Conservation (phyloP, 306 rosid genomes). For the Astragalus glycyphyllos region DNA sequence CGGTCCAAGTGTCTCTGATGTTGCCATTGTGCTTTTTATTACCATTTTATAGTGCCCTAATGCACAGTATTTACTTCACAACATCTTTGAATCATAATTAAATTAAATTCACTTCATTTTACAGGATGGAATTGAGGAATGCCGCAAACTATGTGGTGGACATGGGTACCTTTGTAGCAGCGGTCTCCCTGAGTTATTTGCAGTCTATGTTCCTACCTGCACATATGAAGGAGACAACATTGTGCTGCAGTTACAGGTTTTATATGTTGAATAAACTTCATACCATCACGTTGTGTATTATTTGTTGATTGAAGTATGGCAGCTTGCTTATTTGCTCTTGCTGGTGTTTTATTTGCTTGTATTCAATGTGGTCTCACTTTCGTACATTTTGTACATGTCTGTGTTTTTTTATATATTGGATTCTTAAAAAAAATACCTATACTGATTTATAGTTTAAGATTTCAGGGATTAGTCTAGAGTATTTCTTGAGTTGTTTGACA, state of each 20-base stretch:
- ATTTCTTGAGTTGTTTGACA: slow-evolving; percentile 37
- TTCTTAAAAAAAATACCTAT: slow-evolving; percentile 1
- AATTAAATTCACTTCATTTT: slow-evolving; percentile 38
- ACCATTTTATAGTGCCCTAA: slow-evolving; percentile 4
- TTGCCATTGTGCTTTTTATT: slow-evolving; percentile 22
- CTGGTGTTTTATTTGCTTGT: slow-evolving; percentile 28
- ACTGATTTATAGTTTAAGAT: slow-evolving; percentile 21
- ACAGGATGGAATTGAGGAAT: slow-evolving; percentile 95
- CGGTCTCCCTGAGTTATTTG: slow-evolving; percentile 98
- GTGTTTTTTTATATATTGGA: slow-evolving; percentile 26
- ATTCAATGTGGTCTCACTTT: slow-evolving; percentile 25
- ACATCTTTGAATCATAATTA: slow-evolving; percentile 7
- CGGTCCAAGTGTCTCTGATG: slow-evolving; percentile 37
- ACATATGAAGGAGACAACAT: slow-evolving; percentile 96
- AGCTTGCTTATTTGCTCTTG: slow-evolving; percentile 25
- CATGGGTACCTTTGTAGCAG: slow-evolving; percentile 96
- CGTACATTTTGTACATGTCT: not conserved
- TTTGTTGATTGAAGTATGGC: slow-evolving; percentile 12
- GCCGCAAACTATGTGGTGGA: slow-evolving; percentile 96
- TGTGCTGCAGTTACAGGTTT: slow-evolving; percentile 92
- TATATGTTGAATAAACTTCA: slow-evolving; percentile 34
- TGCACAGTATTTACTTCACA: slow-evolving; percentile 24
- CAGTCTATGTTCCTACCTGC: slow-evolving; percentile 96
- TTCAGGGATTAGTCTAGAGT: slow-evolving; percentile 28
- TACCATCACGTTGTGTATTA: slow-evolving; percentile 25